A percentile compares a stretch with the other conserved stretches of the same genome.
These are phyloP conservation scores for Hyphopichia buzzinii DNA, from an alignment of 1,139 yeast genomes.

Conservation along the genomic window DNA sequence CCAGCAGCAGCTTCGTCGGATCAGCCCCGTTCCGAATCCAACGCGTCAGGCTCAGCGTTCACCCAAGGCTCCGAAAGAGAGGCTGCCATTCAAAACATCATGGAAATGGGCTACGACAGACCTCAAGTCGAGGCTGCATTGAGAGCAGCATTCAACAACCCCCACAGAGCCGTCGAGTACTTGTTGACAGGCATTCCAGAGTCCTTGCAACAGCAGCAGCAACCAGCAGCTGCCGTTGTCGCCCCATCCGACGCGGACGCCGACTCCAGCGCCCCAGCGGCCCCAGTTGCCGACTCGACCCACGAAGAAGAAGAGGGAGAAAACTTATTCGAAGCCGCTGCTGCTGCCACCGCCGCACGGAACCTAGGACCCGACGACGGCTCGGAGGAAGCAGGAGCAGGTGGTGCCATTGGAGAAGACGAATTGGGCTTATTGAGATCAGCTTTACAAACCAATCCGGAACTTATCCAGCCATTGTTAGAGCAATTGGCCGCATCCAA, in stretches of 20 bases:
- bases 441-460: conserved; percentile 83
- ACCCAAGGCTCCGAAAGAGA: conserved; percentile 68
- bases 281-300: conserved; percentile 18
- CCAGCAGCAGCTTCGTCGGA: conserved; percentile 8
- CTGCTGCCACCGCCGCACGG: conserved; percentile 50
- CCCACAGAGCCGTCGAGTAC: conserved; percentile 97
- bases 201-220: conserved; percentile 36
- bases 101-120: conserved; percentile 96
- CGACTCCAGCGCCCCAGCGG: conserved; percentile 19
- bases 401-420: conserved; percentile 32
- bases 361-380: conserved; percentile 18
- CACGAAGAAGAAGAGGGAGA: conserved; percentile 34
- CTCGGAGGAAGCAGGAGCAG: conserved; percentile 28
- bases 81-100: conserved; percentile 70
- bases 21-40: conserved; percentile 18
- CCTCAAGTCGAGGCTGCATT: conserved; percentile 85
- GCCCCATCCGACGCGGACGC: conserved; percentile 18
- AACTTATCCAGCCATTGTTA: conserved; percentile 78
- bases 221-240: conserved; percentile 20
- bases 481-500: conserved; percentile 81
- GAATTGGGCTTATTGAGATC: conserved; percentile 69
- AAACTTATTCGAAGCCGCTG: conserved; percentile 69
- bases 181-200: conserved; percentile 89
- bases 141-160: conserved; percentile 95
- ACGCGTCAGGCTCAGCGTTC: conserved; percentile 39